Conservation (phyloP, 352 stramenopile species). For the Phytophthora colocasiae region DNA sequence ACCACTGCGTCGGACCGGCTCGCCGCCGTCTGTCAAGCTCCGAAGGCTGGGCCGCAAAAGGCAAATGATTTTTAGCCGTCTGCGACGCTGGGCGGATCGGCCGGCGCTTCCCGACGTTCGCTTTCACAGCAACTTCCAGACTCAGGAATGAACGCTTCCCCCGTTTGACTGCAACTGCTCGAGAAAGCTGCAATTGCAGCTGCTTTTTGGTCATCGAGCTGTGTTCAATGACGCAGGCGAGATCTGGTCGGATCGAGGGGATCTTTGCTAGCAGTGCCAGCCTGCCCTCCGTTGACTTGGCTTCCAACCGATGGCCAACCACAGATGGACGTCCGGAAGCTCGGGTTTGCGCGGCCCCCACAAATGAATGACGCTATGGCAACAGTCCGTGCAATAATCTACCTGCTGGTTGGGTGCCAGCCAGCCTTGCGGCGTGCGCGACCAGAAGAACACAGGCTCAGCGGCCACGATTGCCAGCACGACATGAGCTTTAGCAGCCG, state of each 20-base stretch:
- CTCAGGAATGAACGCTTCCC: too few species aligned
- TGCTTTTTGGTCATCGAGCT: constrained; percentile 3
- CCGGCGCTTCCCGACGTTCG: constrained; percentile 13
- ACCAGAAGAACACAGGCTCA: constrained; percentile 11
- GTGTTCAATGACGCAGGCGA: neutral
- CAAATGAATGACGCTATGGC: constrained; percentile 6
- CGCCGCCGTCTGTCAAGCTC: constrained; percentile 20
- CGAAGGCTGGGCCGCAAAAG: constrained; percentile 1
- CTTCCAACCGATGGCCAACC: constrained; percentile 1
- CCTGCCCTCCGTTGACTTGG: constrained; percentile 13
- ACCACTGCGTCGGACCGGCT: constrained; percentile 27
- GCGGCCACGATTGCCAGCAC: neutral
- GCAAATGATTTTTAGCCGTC: constrained; percentile 22
- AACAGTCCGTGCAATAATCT: neutral
- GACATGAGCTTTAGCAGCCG: neutral
- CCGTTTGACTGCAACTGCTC: too few species aligned
- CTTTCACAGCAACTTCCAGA: constrained; percentile 24
- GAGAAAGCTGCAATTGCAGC: neutral
- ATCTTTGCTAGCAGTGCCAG: too few species aligned
- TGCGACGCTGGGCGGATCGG: constrained; percentile 26
- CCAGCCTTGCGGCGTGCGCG: neutral
- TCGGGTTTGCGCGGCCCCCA: neutral
- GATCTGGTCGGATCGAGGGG: constrained; percentile 37
- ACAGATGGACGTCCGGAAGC: constrained; percentile 30
- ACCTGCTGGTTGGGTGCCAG: constrained; percentile 31